Base-by-base conservation (phyloP, 352 stramenopile species). In the Phytophthora sp. region DNA sequence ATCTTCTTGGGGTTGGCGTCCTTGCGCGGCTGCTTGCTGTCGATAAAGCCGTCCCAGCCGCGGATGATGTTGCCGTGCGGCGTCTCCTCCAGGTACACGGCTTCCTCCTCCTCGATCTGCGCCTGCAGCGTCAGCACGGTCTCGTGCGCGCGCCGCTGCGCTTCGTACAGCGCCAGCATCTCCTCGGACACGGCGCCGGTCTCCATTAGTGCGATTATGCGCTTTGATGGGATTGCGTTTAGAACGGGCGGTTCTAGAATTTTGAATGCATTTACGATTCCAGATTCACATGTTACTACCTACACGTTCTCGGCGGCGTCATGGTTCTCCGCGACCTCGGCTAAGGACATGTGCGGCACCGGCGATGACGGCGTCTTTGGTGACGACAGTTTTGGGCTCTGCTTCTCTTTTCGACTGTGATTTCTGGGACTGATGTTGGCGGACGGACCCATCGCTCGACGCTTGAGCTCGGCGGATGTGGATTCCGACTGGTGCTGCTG, bases 51-150 rank as follows among this genome's bases (percentile, higher is more conserved):
- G 48, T 95, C 87, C 87, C 87, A 95, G 32, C 87, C 87, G 38
- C 85, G 85, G 57, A 95, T 84, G 61, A 95, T 95, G 75, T 95
- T 95, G 32, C 87, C 87, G 50, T 95, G 86, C 32, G 81, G 67
- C 5, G 87, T 95, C 37, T 95, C 87, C 23, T 95, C 87, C 10
- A 95, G 59, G 53, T 95, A 95, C 55, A 72, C 66, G 15, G 74
- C 72, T 54, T 95, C 87, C 45, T 89, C 79, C 30, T 94, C 87
- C 35, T 90, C 78, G 48, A 95, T 92, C 69, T 93, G 87, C 24
- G 65, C 15, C 56, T 95, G 82, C 8, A 93, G 41, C 48, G 81
- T 80, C 49, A 92, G 60, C 12, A 92, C 69, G 2, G 76, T 77
- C 39, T 95, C 87, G 56, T 95, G 82, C 26, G 89, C 62, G 46